These are phyloP conservation scores for Sinapis alba DNA, from an alignment of 441 rosid genomes.

Conservation along the genomic window DNA sequence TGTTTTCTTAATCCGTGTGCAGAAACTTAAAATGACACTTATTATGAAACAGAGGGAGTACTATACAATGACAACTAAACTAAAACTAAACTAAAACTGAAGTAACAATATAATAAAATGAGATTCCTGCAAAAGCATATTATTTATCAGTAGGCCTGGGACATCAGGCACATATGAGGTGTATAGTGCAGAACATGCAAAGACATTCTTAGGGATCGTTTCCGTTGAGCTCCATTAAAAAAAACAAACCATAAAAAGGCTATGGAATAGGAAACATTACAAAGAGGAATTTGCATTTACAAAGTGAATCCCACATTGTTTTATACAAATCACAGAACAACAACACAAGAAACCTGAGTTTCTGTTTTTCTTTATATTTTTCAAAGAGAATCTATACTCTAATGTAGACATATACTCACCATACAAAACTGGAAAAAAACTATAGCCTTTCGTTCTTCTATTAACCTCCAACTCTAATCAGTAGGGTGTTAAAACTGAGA, in stretches of 20 bases:
- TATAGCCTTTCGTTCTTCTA: slow-evolving; percentile 23
- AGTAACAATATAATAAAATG: too few species aligned
- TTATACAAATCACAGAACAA: slow-evolving; percentile 35
- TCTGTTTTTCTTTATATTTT: slow-evolving; percentile 10
- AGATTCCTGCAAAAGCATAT: too few species aligned
- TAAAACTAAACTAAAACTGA: too few species aligned
- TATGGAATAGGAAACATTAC: slow-evolving; percentile 17
- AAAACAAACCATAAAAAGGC: not conserved
- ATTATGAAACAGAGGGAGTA: too few species aligned
- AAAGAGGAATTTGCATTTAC: slow-evolving; percentile 33
- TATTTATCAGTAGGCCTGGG: too few species aligned
- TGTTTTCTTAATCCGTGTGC: too few species aligned
- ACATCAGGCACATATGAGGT: not conserved
- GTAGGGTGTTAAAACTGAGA: slow-evolving; percentile 21
- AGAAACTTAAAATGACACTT: too few species aligned
- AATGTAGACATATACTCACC: slow-evolving; percentile 21
- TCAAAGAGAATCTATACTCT: slow-evolving; percentile 25
- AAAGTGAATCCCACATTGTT: slow-evolving; percentile 25
- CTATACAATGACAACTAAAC: too few species aligned
- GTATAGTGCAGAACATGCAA: slow-evolving; percentile 55
- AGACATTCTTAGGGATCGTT: not conserved
- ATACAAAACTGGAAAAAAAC: slow-evolving; percentile 18
- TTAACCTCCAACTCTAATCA: slow-evolving; percentile 29
- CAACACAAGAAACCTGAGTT: slow-evolving; percentile 13
- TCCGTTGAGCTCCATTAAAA: not conserved